phyloP scores from a whole-genome alignment of 2,329 filamentous ascomycete genomes.

The Chaetomiaceae sp. region DNA sequence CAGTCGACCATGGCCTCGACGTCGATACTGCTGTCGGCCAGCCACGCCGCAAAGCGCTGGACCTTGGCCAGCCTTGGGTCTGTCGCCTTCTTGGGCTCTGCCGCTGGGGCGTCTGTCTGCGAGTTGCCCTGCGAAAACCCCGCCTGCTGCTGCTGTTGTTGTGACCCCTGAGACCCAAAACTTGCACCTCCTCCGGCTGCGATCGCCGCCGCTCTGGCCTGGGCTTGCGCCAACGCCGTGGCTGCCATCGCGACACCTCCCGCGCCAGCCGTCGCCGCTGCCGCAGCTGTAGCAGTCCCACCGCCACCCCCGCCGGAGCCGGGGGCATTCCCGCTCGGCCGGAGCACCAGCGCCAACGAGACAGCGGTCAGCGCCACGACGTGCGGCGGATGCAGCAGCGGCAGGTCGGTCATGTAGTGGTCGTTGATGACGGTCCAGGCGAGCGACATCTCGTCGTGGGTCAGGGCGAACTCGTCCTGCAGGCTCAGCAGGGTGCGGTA shows the following conservation, averaged over 20 bases:
- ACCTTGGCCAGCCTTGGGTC: conserved; percentile 61
- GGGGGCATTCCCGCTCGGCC: conserved; percentile 46
- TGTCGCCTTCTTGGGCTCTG: conserved; percentile 40
- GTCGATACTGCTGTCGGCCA: conserved; percentile 81
- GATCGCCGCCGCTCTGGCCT: conserved; percentile 26
- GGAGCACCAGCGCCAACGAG: conserved; percentile 75
- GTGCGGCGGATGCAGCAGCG: conserved; percentile 79
- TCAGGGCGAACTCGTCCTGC: conserved; percentile 63
- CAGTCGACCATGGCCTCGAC: conserved; percentile 82
- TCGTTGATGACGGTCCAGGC: conserved; percentile 87
- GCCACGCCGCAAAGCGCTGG: conserved; percentile 64
- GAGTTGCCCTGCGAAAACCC: conserved; percentile 11
- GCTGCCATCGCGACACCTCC: conserved; percentile 47
- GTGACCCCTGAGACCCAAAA: conserved; percentile 18
- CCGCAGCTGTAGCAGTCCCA: conserved; percentile 17
- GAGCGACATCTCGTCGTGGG: conserved; percentile 71
- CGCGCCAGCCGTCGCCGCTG: conserved; percentile 12
- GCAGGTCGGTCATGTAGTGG: conserved; percentile 87
- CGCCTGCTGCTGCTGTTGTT: conserved; percentile 11
- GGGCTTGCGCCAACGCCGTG: conserved; percentile 44
- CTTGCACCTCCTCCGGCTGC: conserved; percentile 6
- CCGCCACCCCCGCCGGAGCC: conserved; percentile 11
- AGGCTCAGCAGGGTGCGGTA: conserved; percentile 76
- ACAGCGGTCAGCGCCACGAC: conserved; percentile 83
- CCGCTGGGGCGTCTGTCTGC: conserved; percentile 18